phyloP scores from a whole-genome alignment of 345 rosid genomes.

The Ceriops decandra region DNA sequence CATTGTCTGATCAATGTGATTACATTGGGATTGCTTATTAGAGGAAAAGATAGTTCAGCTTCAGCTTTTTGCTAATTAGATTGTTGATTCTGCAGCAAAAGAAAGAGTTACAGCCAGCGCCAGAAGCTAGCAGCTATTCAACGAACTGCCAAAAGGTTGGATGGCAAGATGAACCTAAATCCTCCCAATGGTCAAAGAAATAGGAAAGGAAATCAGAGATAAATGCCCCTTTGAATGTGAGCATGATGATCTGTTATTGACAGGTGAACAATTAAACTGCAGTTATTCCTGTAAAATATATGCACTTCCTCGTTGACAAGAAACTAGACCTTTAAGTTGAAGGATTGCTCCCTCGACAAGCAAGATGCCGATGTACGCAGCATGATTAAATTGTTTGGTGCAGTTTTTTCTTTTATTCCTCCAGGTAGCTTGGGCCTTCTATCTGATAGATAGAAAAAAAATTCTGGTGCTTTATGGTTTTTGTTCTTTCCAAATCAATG shows the following conservation, averaged over 20 bases:
- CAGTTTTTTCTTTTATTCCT: too few relatives aligned
- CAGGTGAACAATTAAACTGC: slow-evolving; percentile 14
- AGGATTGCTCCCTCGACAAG: neutral
- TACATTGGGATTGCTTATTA: neutral
- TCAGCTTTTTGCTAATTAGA: neutral
- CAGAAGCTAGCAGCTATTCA: slow-evolving; percentile 53
- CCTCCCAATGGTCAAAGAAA: slow-evolving; percentile 30
- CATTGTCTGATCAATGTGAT: neutral
- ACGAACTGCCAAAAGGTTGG: slow-evolving; percentile 57
- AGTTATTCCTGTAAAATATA: neutral
- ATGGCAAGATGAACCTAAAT: slow-evolving; percentile 39
- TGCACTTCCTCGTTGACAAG: neutral
- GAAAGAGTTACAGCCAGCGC: slow-evolving; percentile 48
- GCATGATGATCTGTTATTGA: neutral
- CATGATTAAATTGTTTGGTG: too few relatives aligned
- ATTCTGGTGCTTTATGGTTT: too few relatives aligned
- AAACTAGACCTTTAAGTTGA: neutral
- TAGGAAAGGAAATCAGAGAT: slow-evolving; percentile 44
- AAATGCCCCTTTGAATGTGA: slow-evolving; percentile 11
- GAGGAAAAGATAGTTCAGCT: neutral
- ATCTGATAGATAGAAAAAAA: too few relatives aligned
- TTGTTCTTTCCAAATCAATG: too few relatives aligned
- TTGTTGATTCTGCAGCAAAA: slow-evolving; percentile 40
- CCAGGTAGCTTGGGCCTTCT: too few relatives aligned
- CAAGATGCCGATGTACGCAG: neutral